Percentiles rank a stretch among this genome's conserved stretches.
Evolutionary conservation across 257 asterid genomes (phyloP).

Genomic region (Nicotiana otophora): DNA sequence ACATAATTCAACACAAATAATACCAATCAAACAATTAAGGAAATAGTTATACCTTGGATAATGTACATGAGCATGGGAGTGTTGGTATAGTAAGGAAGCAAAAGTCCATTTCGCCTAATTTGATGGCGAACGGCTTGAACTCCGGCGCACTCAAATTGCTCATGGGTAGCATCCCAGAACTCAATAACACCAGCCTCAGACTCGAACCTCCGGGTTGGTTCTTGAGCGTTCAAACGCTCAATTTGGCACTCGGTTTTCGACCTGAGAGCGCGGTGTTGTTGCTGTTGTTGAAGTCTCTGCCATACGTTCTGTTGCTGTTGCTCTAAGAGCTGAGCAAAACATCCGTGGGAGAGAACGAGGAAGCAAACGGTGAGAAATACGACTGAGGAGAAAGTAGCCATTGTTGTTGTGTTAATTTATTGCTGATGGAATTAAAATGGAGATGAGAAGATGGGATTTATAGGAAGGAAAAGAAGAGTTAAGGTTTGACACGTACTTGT

Average conservation of each 20-base stretch:
- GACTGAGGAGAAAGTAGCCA: background rate
- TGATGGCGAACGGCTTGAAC: conserved; percentile 11
- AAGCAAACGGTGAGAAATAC: background rate
- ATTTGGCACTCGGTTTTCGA: conserved; percentile 11
- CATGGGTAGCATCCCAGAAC: conserved; percentile 15
- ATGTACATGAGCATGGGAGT: conserved; percentile 1
- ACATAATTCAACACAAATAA: background rate
- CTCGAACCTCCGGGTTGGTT: background rate
- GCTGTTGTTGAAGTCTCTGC: background rate
- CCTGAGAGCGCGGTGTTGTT: background rate
- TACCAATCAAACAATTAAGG: background rate
- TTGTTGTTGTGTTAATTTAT: background rate
- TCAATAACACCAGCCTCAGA: conserved; percentile 20
- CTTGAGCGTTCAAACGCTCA: conserved; percentile 10
- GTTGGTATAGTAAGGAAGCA: conserved; percentile 18
- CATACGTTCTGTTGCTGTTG: background rate
- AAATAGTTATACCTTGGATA: conserved; percentile 5
- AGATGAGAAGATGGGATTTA: background rate
- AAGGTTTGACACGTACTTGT: background rate
- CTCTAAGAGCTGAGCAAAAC: background rate
- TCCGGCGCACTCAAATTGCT: conserved; percentile 19
- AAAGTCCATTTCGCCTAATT: conserved; percentile 9
- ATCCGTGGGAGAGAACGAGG: background rate
- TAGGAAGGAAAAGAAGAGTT: background rate
- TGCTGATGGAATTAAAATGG: background rate